Conservation (phyloP, 805 yeast species). For the Hanseniaspora pseudoguilliermondii region DNA sequence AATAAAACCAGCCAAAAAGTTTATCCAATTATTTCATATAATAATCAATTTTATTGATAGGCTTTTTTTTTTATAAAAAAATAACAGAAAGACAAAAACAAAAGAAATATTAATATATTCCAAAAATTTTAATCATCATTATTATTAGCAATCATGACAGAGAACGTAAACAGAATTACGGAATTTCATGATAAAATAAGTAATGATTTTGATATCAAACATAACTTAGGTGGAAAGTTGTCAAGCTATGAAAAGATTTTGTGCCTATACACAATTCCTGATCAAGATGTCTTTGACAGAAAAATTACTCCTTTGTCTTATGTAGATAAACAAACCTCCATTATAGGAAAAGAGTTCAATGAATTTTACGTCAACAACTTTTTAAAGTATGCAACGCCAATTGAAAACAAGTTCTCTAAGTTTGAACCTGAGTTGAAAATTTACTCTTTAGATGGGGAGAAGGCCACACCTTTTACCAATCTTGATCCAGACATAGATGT, state of each 20-base stretch:
- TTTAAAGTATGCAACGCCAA: neutral
- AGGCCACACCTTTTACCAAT: slow-evolving; percentile 15
- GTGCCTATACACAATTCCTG: slow-evolving; percentile 27
- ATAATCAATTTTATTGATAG: neutral
- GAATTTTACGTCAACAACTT: slow-evolving; percentile 14
- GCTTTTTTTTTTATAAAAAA: neutral
- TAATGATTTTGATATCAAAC: slow-evolving; percentile 18
- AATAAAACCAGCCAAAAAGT: neutral
- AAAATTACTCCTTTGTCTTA: slow-evolving; percentile 16
- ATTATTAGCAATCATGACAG: neutral
- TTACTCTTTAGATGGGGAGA: slow-evolving; percentile 7
- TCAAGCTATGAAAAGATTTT: slow-evolving; percentile 32
- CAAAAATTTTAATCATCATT: neutral
- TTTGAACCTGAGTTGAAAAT: neutral
- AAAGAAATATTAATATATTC: no score
- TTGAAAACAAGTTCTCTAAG: neutral
- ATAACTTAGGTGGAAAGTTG: slow-evolving; percentile 16
- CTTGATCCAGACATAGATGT: slow-evolving; percentile 18
- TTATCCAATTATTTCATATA: neutral
- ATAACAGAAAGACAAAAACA: neutral
- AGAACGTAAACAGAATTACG: neutral
- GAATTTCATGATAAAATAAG: neutral
- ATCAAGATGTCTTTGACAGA: slow-evolving; percentile 14
- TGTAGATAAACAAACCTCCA: slow-evolving; percentile 27
- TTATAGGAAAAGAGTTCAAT: slow-evolving; percentile 24